Evolutionary conservation across 371 early-diverging fungal genomes (phyloP).

Genomic region (Zychaea mexicana): DNA sequence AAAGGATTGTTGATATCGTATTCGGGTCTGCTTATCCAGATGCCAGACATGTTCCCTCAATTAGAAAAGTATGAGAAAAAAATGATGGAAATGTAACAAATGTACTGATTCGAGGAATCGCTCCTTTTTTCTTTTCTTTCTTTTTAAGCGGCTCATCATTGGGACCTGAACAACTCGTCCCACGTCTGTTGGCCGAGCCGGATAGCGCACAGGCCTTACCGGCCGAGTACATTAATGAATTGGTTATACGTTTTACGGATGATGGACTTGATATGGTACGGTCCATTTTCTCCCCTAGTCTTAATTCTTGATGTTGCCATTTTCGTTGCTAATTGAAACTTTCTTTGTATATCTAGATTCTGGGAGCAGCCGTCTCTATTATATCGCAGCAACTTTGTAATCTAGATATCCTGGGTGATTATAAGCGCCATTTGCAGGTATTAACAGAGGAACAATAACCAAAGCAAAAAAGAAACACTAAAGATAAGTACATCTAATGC

Average conservation of each 20-base stretch:
- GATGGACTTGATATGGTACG: conserved; percentile 64
- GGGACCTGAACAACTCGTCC: conserved; percentile 51
- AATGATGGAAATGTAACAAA: background rate
- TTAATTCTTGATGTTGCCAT: background rate
- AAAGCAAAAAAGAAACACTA: background rate
- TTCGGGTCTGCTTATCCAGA: conserved; percentile 79
- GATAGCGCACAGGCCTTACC: conserved; percentile 54
- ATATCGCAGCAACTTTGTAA: conserved; percentile 43
- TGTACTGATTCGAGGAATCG: no score
- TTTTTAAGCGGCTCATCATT: conserved; percentile 27
- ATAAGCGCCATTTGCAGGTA: conserved; percentile 55
- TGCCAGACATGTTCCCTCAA: conserved; percentile 92
- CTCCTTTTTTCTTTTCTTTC: conserved; percentile 17
- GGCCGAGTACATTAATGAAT: conserved; percentile 50
- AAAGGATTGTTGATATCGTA: conserved; percentile 78
- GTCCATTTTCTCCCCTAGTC: no score
- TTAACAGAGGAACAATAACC: background rate
- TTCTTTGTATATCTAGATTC: conserved; percentile 32
- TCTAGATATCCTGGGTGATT: conserved; percentile 60
- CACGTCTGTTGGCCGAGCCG: conserved; percentile 46
- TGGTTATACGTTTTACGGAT: conserved; percentile 55
- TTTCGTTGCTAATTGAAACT: background rate
- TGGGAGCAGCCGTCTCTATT: conserved; percentile 52
- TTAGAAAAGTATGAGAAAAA: conserved; percentile 47
- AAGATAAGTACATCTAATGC: background rate